Evolutionary conservation across 2,329 filamentous ascomycete species (phyloP).

Genomic region (Stachybotrys chartarum): DNA sequence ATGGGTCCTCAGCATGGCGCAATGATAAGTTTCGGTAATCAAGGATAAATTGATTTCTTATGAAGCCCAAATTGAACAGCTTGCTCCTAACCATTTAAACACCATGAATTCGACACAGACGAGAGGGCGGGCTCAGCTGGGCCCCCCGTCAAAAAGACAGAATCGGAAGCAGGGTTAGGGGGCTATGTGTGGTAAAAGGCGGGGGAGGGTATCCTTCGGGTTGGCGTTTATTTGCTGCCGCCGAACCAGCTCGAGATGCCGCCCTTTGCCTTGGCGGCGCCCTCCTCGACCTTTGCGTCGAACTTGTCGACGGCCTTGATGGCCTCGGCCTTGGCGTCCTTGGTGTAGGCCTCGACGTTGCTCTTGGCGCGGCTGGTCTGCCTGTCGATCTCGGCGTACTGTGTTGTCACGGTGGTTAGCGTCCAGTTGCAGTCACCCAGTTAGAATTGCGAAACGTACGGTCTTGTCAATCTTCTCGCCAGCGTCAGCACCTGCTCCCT

Average conservation of each 20-base stretch:
- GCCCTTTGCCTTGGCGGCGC: slow-evolving; percentile 74
- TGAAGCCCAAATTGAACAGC: neutral
- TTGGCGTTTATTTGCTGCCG: slow-evolving; percentile 28
- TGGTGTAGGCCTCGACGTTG: slow-evolving; percentile 50
- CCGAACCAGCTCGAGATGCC: slow-evolving; percentile 84
- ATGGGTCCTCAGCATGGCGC: neutral
- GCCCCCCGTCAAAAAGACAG: no score
- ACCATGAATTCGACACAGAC: neutral
- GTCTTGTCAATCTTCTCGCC: slow-evolving; percentile 62
- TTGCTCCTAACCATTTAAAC: neutral
- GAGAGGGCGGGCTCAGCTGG: neutral
- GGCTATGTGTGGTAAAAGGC: neutral
- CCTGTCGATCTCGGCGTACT: slow-evolving; percentile 51
- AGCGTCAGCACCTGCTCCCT: slow-evolving; percentile 35
- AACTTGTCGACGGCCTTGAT: slow-evolving; percentile 73
- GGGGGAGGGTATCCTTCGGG: neutral
- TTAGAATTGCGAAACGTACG: slow-evolving; percentile 41
- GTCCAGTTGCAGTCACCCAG: neutral
- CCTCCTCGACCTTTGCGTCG: slow-evolving; percentile 74
- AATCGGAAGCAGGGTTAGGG: no score
- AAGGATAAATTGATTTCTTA: neutral
- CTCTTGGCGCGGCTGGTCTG: slow-evolving; percentile 56
- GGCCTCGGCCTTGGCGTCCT: slow-evolving; percentile 56
- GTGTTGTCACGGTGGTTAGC: neutral
- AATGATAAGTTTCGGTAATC: neutral